Evolutionary conservation across 768 basidiomycete genomes (phyloP), one percentile per base, ranked within the genome.

Genomic region (Gautieria morchelliformis): DNA sequence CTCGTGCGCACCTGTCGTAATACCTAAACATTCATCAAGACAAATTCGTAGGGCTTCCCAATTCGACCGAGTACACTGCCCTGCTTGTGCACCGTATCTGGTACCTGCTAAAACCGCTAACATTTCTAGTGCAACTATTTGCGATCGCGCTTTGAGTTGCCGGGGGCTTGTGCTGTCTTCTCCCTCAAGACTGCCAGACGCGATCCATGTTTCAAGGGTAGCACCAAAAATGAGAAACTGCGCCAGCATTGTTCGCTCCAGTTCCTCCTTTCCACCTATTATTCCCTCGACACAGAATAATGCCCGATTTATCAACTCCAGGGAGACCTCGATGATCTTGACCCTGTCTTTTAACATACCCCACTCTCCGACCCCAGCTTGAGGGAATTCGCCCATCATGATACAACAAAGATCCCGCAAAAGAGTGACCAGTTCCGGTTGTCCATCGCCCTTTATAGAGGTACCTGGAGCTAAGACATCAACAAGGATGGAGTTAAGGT

Each of bases 171-270:
- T 68, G 45, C 76, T 65, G 15, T 66, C 75, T 20, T 72, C 72
- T 22, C 27, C 27, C 27, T 60, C 63, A n/a, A 67, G 61, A 20
- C 73, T 70, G n/a, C 70, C 71, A 52, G 79, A 27, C 6, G 32
- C 78, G 35, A 75, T 65, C 82, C 87, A 89, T 33, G 75, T 66
- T 59, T 85, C 84, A 37, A 87, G 70, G 1, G 75, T 74, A 53
- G 73, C 66, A 63, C 78, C 81, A 32, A 88, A 72, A 40, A 75
- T 75, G 11, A 85, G 64, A 44, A 87, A 64, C 40, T 77, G 72
- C 24, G 72, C 68, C 57, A 84, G 76, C 5, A 83, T 60, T 54
- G 74, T 78, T 61, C 75, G 71, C 24, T 80, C 71, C 35, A 83
- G 66, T 42, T 73, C 71, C 9, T 73, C 71, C 10, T 75, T 68